Evolutionary conservation across 257 asterid genomes (phyloP).

Genomic region (Forsythia viridissima): DNA sequence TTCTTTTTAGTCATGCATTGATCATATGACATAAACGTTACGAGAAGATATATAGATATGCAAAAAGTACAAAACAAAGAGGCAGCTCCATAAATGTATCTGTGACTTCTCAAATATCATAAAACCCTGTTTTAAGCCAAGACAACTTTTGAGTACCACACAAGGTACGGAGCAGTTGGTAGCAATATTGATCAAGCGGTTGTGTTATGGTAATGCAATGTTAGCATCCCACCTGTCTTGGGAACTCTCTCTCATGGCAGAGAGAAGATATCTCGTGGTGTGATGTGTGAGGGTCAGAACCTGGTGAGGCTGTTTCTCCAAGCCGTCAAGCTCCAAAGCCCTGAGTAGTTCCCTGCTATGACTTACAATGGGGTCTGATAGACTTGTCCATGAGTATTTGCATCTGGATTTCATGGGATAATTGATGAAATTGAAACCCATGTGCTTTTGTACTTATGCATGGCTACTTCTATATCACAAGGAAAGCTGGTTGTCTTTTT

Average conservation of each 20-base stretch:
- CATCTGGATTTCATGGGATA: not conserved
- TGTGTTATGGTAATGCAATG: not conserved
- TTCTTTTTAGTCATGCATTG: not conserved
- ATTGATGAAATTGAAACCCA: not conserved
- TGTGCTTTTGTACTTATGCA: not conserved
- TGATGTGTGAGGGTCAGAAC: not conserved
- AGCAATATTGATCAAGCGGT: not conserved
- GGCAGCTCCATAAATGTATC: not conserved
- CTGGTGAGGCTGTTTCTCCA: not conserved
- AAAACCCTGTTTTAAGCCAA: not conserved
- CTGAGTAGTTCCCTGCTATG: not conserved
- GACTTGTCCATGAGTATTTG: not conserved
- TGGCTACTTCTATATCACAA: not conserved
- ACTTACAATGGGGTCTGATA: not conserved
- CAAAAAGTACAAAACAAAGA: not conserved
- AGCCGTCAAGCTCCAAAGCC: not conserved
- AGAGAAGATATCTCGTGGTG: not conserved
- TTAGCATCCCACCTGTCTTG: not conserved
- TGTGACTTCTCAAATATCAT: not conserved
- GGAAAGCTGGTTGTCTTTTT: not conserved
- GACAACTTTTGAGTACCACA: not conserved
- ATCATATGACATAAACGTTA: not conserved
- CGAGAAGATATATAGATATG: not conserved
- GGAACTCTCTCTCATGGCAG: not conserved
- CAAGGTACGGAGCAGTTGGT: not conserved